A percentile compares a stretch with the other conserved stretches of the same genome.
Evolutionary conservation across 768 basidiomycete species (phyloP).

Genomic region (Boletus vinaceobasis): DNA sequence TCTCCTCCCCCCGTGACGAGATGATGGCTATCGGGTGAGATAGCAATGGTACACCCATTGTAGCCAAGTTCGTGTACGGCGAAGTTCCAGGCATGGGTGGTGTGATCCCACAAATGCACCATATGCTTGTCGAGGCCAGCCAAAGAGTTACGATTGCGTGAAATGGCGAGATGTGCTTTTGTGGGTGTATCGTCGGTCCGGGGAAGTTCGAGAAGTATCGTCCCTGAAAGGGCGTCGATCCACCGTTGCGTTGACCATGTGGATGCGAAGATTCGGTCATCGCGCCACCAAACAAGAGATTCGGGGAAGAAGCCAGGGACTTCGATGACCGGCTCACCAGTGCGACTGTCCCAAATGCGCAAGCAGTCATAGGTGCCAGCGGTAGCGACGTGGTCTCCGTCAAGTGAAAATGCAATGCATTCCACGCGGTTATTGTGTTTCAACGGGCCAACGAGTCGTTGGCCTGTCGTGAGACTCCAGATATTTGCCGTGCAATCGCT

Average conservation of each 20-base stretch:
- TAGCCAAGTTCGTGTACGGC: not conserved
- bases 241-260: slow-evolving; percentile 7
- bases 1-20: slow-evolving; percentile 12
- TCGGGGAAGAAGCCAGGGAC: slow-evolving; percentile 6
- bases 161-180: slow-evolving; percentile 7
- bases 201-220: slow-evolving; percentile 9
- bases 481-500: slow-evolving; percentile 1
- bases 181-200: not conserved
- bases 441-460: slow-evolving; percentile 15
- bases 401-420: slow-evolving; percentile 15
- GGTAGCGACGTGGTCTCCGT: slow-evolving; percentile 13
- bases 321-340: slow-evolving; percentile 1
- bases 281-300: slow-evolving; percentile 15
- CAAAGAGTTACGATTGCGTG: slow-evolving; percentile 5
- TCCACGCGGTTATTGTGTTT: slow-evolving; percentile 4
- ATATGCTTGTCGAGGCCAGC: slow-evolving; percentile 1
- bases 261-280: slow-evolving; percentile 14
- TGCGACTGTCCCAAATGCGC: slow-evolving; percentile 13
- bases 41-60: slow-evolving; percentile 1
- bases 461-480: slow-evolving; percentile 10
- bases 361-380: slow-evolving; percentile 4
- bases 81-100: not conserved
- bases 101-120: slow-evolving; percentile 12
- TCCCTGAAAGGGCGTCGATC: slow-evolving; percentile 9
- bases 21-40: slow-evolving; percentile 6